phyloP scores from a whole-genome alignment of 768 basidiomycete genomes.

The Exsudoporus frostii region DNA sequence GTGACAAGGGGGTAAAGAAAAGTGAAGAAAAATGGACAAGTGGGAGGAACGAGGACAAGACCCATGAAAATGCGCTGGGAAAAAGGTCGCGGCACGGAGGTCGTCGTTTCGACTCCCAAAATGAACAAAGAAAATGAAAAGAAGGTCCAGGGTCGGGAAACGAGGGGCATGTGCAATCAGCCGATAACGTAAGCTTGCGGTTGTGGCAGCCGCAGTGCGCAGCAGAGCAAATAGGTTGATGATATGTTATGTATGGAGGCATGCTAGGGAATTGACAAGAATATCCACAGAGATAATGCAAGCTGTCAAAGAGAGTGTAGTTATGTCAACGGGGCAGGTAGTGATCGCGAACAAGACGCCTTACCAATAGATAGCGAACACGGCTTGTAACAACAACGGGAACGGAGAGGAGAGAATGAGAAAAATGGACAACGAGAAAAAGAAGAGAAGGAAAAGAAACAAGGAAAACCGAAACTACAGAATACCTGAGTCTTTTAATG shows the following conservation, averaged over 20 bases:
- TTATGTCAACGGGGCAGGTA: background rate
- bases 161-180: background rate
- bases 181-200: background rate
- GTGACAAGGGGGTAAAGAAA: background rate
- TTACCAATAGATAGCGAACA: constrained; percentile 29
- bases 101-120: background rate
- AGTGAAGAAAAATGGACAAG: background rate
- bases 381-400: constrained; percentile 9
- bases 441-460: background rate
- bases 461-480: constrained; percentile 39
- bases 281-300: constrained; percentile 33
- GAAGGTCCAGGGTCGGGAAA: background rate
- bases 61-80: background rate
- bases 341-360: background rate
- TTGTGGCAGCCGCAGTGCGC: background rate
- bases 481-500: constrained; percentile 81
- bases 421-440: background rate
- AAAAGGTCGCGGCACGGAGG: background rate
- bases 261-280: constrained; percentile 25
- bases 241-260: constrained; percentile 27
- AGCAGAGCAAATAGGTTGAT: constrained; percentile 23
- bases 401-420: background rate
- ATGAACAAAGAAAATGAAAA: background rate
- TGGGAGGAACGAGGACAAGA: background rate
- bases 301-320: constrained; percentile 7